A percentile compares a stretch with the other conserved stretches of the same genome.
Conservation (phyloP, 2,329 filamentous ascomycete genomes). For the Fusarium kyushuense region DNA sequence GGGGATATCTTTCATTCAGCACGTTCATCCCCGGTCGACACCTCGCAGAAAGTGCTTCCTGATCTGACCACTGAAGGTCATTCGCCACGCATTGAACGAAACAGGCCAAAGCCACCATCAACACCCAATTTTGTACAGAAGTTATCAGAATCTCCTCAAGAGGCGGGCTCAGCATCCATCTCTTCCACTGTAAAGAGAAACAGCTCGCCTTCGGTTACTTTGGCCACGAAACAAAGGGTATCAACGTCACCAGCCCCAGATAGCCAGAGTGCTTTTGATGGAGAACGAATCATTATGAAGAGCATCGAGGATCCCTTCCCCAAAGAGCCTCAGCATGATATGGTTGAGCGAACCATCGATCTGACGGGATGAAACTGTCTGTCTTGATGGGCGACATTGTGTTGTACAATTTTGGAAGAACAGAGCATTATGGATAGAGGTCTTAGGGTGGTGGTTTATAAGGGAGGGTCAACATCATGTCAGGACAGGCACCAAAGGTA, state of each 20-base stretch:
- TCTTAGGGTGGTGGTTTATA: not conserved
- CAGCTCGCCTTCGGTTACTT: slow-evolving; percentile 24
- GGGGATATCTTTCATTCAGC: slow-evolving; percentile 42
- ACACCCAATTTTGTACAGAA: slow-evolving; percentile 32
- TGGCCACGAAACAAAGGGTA: slow-evolving; percentile 4
- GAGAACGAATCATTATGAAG: slow-evolving; percentile 11
- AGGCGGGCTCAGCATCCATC: not conserved
- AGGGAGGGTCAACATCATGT: slow-evolving; percentile 3
- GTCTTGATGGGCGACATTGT: not conserved
- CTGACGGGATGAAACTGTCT: slow-evolving; percentile 17
- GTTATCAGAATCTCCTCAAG: slow-evolving; percentile 30
- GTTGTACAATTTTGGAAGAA: not conserved
- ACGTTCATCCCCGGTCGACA: slow-evolving; percentile 37
- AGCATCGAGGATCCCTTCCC: slow-evolving; percentile 38
- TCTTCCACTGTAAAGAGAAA: slow-evolving; percentile 26
- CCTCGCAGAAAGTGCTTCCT: slow-evolving; percentile 18
- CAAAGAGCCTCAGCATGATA: slow-evolving; percentile 48
- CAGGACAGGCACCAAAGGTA: slow-evolving; percentile 7
- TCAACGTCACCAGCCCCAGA: not conserved
- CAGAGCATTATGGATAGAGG: slow-evolving; percentile 1
- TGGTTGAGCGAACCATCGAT: slow-evolving; percentile 49
- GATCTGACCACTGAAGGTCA: slow-evolving; percentile 25
- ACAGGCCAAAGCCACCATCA: not conserved
- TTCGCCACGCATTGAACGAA: not conserved
- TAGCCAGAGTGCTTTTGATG: slow-evolving; percentile 15